Conservation (phyloP, 2,329 filamentous ascomycete genomes). For the Arthrobotrys musiformis region DNA sequence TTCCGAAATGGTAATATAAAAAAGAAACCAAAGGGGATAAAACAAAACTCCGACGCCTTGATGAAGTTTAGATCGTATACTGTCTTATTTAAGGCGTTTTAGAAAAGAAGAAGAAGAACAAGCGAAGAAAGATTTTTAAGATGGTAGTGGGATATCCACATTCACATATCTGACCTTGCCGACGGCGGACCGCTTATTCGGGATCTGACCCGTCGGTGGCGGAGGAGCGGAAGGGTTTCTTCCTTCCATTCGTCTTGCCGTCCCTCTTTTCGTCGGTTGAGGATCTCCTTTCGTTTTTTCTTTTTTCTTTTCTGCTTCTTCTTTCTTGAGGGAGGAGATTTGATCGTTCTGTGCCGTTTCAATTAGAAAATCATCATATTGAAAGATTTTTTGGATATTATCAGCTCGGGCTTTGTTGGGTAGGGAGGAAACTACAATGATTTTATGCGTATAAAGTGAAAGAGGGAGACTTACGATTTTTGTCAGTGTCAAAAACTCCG, state of each 20-base stretch:
- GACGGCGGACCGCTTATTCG: background rate
- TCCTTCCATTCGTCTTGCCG: background rate
- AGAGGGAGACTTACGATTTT: conserved; percentile 41
- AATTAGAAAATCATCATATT: too few species aligned
- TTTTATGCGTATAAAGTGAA: background rate
- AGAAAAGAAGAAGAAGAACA: background rate
- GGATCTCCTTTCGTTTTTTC: background rate
- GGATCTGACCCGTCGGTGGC: background rate
- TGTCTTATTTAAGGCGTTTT: too few species aligned
- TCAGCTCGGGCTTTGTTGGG: too few species aligned
- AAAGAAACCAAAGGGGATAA: too few species aligned
- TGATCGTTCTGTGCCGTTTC: conserved; percentile 4
- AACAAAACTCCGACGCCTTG: too few species aligned
- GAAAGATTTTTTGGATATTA: background rate
- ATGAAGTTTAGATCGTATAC: too few species aligned
- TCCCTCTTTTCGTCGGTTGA: background rate
- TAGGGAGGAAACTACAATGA: too few species aligned
- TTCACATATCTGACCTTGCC: background rate
- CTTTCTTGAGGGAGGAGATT: conserved; percentile 8
- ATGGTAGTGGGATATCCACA: background rate
- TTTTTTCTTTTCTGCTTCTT: background rate
- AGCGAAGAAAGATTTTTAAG: background rate
- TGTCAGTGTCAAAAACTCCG: conserved; percentile 28
- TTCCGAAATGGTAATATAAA: too few species aligned
- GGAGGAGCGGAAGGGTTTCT: too few species aligned